Conservation (phyloP, 139 green algal genomes). For the Chlorella ohadii region DNA sequence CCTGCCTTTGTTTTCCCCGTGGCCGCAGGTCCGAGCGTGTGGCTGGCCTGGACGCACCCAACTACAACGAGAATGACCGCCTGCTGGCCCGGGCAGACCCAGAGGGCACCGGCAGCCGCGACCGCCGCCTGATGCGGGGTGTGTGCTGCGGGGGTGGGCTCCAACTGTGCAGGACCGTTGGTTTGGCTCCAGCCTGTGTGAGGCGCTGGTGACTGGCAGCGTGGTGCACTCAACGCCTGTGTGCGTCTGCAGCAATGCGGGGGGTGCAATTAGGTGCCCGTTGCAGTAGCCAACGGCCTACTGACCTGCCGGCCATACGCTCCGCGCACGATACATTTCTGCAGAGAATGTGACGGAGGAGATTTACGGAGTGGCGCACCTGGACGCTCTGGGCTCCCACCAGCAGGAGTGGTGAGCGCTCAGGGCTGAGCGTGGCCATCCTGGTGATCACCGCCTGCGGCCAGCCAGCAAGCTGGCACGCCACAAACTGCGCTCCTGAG, state of each 20-base stretch:
- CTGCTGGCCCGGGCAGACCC: constrained; percentile 33
- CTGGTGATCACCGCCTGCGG: too few species aligned
- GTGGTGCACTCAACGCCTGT: too few species aligned
- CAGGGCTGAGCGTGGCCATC: too few species aligned
- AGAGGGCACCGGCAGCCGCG: background rate
- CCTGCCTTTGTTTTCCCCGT: background rate
- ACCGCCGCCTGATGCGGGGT: constrained; percentile 36
- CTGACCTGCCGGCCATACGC: too few species aligned
- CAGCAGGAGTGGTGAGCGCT: constrained; percentile 32
- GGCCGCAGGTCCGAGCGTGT: constrained; percentile 27
- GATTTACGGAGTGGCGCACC: constrained; percentile 33
- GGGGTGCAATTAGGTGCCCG: too few species aligned
- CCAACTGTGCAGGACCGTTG: background rate
- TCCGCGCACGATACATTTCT: too few species aligned
- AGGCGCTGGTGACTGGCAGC: too few species aligned
- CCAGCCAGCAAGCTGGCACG: too few species aligned
- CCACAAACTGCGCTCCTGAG: too few species aligned
- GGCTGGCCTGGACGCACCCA: constrained; percentile 34
- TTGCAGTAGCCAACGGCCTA: too few species aligned
- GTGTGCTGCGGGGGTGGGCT: background rate
- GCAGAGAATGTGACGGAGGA: constrained; percentile 37
- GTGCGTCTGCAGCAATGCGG: too few species aligned
- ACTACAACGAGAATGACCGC: constrained; percentile 46
- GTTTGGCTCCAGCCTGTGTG: background rate
- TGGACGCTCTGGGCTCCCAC: constrained; percentile 29